Percentiles rank a stretch among this genome's conserved stretches.
Conservation (phyloP, 2,329 filamentous ascomycete species). For the Trichoderma breve region DNA sequence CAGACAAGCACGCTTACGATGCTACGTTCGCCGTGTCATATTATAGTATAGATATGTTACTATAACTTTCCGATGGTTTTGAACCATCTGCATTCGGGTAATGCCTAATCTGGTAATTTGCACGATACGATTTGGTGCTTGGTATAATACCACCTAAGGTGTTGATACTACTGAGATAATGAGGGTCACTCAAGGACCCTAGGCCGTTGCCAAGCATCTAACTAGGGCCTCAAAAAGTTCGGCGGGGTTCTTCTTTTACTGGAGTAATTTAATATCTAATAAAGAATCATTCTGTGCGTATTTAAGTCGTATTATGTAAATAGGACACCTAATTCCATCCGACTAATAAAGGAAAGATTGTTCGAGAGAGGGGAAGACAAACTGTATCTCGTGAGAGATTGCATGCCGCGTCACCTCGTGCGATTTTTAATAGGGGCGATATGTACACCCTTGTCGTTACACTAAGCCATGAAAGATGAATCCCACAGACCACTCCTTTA, state of each 20-base stretch:
- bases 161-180: not conserved
- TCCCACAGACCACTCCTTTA: not conserved
- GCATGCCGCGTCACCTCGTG: not conserved
- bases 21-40: not conserved
- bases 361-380: not conserved
- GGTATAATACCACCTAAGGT: not conserved
- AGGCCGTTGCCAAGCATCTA: too few species aligned
- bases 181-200: not conserved
- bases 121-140: not conserved
- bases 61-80: not conserved
- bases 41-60: not conserved
- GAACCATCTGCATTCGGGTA: not conserved
- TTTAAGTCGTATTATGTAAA: not conserved
- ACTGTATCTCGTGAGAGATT: not conserved
- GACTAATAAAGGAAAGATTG: not conserved
- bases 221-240: not conserved
- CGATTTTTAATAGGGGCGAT: not conserved
- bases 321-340: not conserved
- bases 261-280: not conserved
- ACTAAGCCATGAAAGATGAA: not conserved
- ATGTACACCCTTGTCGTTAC: not conserved
- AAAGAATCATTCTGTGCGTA: not conserved
- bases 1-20: not conserved
- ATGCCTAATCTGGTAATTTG: not conserved
- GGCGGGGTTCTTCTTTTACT: not conserved